A percentile compares a stretch with the other conserved stretches of the same genome.
phyloP scores from a whole-genome alignment of 305 asterid species.

The Fraxinus baroniana region DNA sequence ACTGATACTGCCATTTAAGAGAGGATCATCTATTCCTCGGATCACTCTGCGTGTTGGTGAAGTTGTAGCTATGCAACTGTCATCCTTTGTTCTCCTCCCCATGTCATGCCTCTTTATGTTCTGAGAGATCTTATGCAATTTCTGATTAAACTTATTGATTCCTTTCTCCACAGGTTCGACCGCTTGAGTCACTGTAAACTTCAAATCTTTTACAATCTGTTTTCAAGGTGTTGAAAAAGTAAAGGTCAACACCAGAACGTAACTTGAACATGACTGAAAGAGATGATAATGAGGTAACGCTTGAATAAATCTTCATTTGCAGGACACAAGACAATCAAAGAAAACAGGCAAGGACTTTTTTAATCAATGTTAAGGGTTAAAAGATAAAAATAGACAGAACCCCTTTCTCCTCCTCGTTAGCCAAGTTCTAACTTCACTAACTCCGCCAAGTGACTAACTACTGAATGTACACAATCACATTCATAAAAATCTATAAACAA shows the following conservation, averaged over 20 bases:
- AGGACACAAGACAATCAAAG: background rate
- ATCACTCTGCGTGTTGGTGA: conserved; percentile 60
- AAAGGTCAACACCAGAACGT: background rate
- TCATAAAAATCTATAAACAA: background rate
- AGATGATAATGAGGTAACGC: background rate
- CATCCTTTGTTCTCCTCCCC: conserved; percentile 74
- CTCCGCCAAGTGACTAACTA: background rate
- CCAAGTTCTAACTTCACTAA: background rate
- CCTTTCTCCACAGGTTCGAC: conserved; percentile 97
- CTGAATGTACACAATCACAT: background rate
- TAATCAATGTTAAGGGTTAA: background rate
- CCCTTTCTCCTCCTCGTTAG: background rate
- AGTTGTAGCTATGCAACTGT: conserved; percentile 64
- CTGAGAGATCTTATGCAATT: conserved; percentile 73
- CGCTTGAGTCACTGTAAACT: conserved; percentile 86
- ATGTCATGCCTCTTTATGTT: conserved; percentile 77
- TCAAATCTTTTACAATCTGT: conserved; percentile 95
- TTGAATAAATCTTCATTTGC: background rate
- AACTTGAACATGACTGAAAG: background rate
- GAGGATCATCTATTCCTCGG: conserved; percentile 93
- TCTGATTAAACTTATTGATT: conserved; percentile 71
- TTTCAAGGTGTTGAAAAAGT: background rate
- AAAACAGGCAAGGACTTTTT: background rate
- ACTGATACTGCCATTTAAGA: conserved; percentile 79
- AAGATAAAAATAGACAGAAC: background rate